These are phyloP conservation scores for Phytophthora fragariaefolia DNA, from an alignment of 352 stramenopile species.

Conservation along the genomic window DNA sequence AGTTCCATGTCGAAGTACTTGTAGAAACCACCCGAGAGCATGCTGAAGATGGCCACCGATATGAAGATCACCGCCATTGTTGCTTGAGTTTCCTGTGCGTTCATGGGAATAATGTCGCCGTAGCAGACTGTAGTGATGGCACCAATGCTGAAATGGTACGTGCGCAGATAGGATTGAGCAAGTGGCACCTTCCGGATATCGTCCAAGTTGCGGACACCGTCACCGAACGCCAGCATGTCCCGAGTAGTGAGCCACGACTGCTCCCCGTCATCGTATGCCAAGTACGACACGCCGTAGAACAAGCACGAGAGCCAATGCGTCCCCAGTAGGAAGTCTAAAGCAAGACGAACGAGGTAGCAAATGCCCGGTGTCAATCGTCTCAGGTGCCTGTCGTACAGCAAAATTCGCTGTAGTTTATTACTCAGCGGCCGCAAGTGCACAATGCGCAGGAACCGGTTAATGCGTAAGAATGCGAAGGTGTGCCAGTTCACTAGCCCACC, in stretches of 20 bases:
- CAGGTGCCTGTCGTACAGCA: conserved; percentile 59
- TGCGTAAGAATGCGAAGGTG: conserved; percentile 49
- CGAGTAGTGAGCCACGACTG: conserved; percentile 63
- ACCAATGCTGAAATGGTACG: conserved; percentile 74
- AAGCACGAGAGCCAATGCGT: conserved; percentile 66
- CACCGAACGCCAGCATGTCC: conserved; percentile 62
- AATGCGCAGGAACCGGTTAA: conserved; percentile 61
- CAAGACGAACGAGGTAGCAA: conserved; percentile 56
- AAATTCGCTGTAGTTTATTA: conserved; percentile 53
- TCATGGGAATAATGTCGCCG: conserved; percentile 71
- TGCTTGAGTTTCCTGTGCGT: conserved; percentile 61
- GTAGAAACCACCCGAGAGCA: conserved; percentile 76
- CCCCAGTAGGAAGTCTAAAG: conserved; percentile 53
- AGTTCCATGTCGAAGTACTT: conserved; percentile 78
- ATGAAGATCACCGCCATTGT: conserved; percentile 69
- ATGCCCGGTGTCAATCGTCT: conserved; percentile 28
- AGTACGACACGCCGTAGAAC: conserved; percentile 62
- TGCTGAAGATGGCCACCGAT: conserved; percentile 71
- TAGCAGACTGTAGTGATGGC: conserved; percentile 83
- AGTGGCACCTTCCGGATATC: conserved; percentile 50
- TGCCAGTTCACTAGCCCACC: conserved; percentile 53
- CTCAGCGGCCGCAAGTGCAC: conserved; percentile 55
- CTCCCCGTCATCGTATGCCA: conserved; percentile 42
- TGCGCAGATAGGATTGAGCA: conserved; percentile 50
- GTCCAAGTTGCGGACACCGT: conserved; percentile 28